phyloP scores from a whole-genome alignment of 768 basidiomycete genomes.

The Panaeolus cyanescens region DNA sequence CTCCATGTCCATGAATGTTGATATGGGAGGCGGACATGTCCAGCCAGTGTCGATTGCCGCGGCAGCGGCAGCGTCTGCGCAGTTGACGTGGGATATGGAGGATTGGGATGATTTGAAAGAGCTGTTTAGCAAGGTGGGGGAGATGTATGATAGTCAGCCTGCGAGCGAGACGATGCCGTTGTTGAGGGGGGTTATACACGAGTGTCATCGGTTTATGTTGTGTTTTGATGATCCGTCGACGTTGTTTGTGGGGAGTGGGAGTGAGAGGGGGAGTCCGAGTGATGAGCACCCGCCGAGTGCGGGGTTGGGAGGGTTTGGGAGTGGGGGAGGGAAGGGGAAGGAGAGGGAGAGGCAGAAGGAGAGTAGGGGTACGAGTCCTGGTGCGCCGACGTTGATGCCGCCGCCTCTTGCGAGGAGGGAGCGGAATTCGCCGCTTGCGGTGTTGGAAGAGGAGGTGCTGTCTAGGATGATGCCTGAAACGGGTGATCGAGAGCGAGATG shows the following conservation, averaged over 20 bases:
- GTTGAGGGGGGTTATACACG: conserved; percentile 64
- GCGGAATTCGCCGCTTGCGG: not conserved
- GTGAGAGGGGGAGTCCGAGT: not conserved
- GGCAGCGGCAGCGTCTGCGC: not conserved
- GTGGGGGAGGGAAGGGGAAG: conserved; percentile 1
- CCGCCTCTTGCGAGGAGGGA: not conserved
- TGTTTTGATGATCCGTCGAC: conserved; percentile 58
- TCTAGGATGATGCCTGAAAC: not conserved
- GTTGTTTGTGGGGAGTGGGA: conserved; percentile 35
- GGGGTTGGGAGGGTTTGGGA: not conserved
- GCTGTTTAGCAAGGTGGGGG: conserved; percentile 55
- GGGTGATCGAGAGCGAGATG: not conserved
- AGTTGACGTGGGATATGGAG: conserved; percentile 36
- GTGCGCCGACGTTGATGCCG: not conserved
- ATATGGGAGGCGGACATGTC: not conserved
- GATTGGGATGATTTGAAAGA: conserved; percentile 74
- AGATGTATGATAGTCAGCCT: conserved; percentile 59
- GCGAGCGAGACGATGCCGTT: conserved; percentile 49
- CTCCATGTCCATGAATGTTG: not conserved
- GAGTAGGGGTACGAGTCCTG: not conserved
- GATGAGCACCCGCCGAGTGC: not conserved
- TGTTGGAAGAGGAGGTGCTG: not conserved
- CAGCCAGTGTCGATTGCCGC: not conserved
- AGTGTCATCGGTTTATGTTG: conserved; percentile 64
- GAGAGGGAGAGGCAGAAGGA: conserved; percentile 16